phyloP scores from a whole-genome alignment of 306 rosid species.

The Arachis hypogaea region DNA sequence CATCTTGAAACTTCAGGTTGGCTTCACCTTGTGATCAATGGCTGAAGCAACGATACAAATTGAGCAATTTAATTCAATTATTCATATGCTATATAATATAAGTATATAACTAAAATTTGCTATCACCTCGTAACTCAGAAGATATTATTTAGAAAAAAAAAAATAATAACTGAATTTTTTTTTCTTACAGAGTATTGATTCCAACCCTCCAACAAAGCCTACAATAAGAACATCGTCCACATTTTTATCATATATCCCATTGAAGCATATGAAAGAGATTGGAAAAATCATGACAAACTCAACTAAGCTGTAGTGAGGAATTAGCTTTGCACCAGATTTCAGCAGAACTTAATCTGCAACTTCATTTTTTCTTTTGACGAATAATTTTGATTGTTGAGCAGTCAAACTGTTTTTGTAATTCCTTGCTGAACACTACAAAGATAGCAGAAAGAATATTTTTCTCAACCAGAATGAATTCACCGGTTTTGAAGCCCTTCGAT shows the following conservation, averaged over 20 bases:
- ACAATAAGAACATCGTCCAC: conserved; percentile 43
- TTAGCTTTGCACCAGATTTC: conserved; percentile 45
- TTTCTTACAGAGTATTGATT: conserved; percentile 51
- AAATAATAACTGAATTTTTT: conserved; percentile 35
- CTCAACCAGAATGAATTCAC: conserved; percentile 56
- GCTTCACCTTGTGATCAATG: conserved; percentile 6
- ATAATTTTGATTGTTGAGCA: conserved; percentile 44
- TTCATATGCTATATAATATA: conserved; percentile 18
- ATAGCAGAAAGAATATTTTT: conserved; percentile 47
- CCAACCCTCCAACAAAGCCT: conserved; percentile 57
- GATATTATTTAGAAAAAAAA: not conserved
- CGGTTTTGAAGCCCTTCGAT: conserved; percentile 96
- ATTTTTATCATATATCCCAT: conserved; percentile 44
- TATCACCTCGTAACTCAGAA: conserved; percentile 38
- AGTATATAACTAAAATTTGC: conserved; percentile 38
- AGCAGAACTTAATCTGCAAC: conserved; percentile 46
- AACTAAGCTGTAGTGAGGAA: conserved; percentile 40
- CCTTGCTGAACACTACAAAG: conserved; percentile 52
- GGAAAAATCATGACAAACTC: conserved; percentile 40
- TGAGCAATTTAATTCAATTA: conserved; percentile 33
- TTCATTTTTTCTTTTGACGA: conserved; percentile 47
- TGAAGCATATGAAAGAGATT: conserved; percentile 43
- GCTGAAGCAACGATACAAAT: conserved; percentile 33
- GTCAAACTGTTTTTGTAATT: conserved; percentile 44
- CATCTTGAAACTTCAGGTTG: conserved; percentile 34